Percentiles rank a stretch among this genome's conserved stretches.
Conservation (phyloP, 441 rosid species). For the Erodium chrysanthum region DNA sequence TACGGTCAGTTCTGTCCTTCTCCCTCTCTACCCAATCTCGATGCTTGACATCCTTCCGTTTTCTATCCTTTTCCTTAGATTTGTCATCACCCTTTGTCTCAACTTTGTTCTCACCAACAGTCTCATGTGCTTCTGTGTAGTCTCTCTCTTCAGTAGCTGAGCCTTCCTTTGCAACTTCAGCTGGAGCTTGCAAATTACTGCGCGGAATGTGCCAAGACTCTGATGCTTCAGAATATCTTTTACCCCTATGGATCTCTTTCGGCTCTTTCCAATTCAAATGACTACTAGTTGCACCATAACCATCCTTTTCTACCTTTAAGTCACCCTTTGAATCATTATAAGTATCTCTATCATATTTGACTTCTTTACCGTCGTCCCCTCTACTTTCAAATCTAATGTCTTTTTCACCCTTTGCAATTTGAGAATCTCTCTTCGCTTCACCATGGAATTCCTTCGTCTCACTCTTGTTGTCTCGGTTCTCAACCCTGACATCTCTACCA, state of each 20-base stretch:
- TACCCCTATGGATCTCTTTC: slow-evolving; percentile 74
- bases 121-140: slow-evolving; percentile 54
- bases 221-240: slow-evolving; percentile 56
- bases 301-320: slow-evolving; percentile 55
- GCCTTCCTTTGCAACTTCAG: slow-evolving; percentile 57
- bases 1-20: slow-evolving; percentile 76
- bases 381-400: slow-evolving; percentile 56
- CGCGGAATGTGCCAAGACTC: slow-evolving; percentile 63
- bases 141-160: slow-evolving; percentile 47
- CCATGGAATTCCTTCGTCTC: slow-evolving; percentile 46
- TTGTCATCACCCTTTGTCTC: slow-evolving; percentile 73
- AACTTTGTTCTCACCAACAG: slow-evolving; percentile 74
- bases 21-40: slow-evolving; percentile 90
- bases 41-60: slow-evolving; percentile 70
- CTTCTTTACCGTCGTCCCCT: slow-evolving; percentile 55
- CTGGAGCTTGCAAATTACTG: slow-evolving; percentile 41
- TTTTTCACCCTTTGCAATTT: slow-evolving; percentile 49
- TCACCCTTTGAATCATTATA: slow-evolving; percentile 51
- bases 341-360: slow-evolving; percentile 42
- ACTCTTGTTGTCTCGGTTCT: slow-evolving; percentile 45
- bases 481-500: slow-evolving; percentile 42
- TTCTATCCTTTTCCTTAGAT: slow-evolving; percentile 82
- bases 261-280: slow-evolving; percentile 77
- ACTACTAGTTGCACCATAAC: slow-evolving; percentile 36
- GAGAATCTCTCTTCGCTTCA: slow-evolving; percentile 67